Percentiles rank a stretch among this genome's conserved stretches.
Conservation (phyloP, 495 filamentous ascomycete genomes). For the Penicillium coffeae region DNA sequence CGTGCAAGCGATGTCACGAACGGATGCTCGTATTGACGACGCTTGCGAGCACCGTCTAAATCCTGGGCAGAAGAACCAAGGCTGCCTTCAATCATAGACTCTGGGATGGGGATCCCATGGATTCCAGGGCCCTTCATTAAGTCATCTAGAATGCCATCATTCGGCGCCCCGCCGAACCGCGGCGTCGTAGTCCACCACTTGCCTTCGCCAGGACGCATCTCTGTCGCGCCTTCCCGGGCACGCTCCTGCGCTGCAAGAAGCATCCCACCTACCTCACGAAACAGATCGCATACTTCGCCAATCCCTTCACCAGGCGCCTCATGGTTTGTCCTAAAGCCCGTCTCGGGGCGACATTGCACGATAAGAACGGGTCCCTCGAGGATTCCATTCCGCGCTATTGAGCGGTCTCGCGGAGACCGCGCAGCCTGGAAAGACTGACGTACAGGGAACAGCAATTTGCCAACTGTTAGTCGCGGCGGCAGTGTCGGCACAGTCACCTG, state of each 20-base stretch:
- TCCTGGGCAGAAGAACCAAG: conserved; percentile 8
- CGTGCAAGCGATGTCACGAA: conserved; percentile 31
- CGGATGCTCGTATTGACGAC: conserved; percentile 36
- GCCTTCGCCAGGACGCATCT: conserved; percentile 65
- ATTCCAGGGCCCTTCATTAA: conserved; percentile 20
- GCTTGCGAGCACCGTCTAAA: conserved; percentile 33
- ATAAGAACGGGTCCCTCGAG: conserved; percentile 69
- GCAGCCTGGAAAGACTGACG: conserved; percentile 57
- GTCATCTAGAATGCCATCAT: conserved; percentile 59
- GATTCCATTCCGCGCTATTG: conserved; percentile 65
- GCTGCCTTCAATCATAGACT: conserved; percentile 23
- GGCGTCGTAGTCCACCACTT: conserved; percentile 76
- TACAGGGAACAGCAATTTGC: conserved; percentile 49
- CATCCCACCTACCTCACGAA: conserved; percentile 69
- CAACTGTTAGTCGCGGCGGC: conserved; percentile 59
- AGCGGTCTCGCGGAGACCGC: conserved; percentile 62
- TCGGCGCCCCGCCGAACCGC: conserved; percentile 72
- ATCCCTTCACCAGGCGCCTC: conserved; percentile 46
- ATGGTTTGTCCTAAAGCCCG: conserved; percentile 40
- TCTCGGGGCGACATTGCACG: conserved; percentile 57
- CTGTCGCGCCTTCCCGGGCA: conserved; percentile 61
- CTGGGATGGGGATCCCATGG: conserved; percentile 21
- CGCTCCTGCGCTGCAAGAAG: conserved; percentile 81
- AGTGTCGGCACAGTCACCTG: conserved; percentile 59
- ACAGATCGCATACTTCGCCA: conserved; percentile 60